Base-by-base conservation (phyloP, 2,329 filamentous ascomycete species). In the Fusarium nygamai region DNA sequence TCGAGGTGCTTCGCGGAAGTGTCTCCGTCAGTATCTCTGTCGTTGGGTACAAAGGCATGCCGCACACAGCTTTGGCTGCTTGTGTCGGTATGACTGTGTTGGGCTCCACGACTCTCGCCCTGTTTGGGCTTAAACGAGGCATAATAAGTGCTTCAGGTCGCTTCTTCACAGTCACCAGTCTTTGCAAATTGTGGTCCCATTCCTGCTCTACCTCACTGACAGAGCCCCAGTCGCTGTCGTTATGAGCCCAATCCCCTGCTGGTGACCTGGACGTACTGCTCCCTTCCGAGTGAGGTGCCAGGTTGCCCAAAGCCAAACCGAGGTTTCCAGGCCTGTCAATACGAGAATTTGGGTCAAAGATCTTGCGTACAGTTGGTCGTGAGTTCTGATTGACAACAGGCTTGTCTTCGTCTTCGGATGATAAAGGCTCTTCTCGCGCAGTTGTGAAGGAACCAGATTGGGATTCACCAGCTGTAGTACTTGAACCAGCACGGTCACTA, bases 371-470 rank as follows among this genome's bases (percentile, higher is more conserved):
- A 7, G 85, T 85, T 53, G 81, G 83, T 69, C 85, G 85, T 2
- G 86, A 87, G 3, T 84, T 82, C 64, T 82, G 83, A 8, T 83
- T 74, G 17, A 84, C 73, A 8, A 85, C 85, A 20, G 84, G 82
- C 63, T 78, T 81, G 64, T 87, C 85, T 68, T 88, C 87, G 61
- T 92, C 91, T 36, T 90, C 90, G 27, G 92, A 92, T 3, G 89
- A 89, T 24, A 86, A 87, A 3, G 88, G 87, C 50, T 89, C 88
- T 81, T 95, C 93, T 44, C 85, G 87, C 9, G 93, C 93, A 6
- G 93, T 95, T 74, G 85, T 91, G 78, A 94, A 95, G 2, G 93
- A 94, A 61, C 92, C 91, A 29, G 91, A 87, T 44, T 88, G 88
- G n/a, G 89, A 91, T 60, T 90, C 91, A 4, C 85, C 86, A 12